Percentiles rank a stretch among this genome's conserved stretches.
These are phyloP conservation scores for Solanum hybrid DNA, from an alignment of 305 asterid species.

Conservation along the genomic window DNA sequence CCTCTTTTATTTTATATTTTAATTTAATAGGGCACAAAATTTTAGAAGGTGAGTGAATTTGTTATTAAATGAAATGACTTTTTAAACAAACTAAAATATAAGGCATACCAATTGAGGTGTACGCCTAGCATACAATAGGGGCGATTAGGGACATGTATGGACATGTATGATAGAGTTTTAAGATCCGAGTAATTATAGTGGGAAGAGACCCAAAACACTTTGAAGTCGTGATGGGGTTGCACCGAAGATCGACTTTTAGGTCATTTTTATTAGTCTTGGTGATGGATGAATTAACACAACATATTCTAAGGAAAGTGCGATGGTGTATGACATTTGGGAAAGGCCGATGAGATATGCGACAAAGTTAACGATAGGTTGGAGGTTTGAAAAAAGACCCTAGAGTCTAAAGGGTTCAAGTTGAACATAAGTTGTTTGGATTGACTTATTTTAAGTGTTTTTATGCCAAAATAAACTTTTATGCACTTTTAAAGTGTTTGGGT, in stretches of 20 bases:
- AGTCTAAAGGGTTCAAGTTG: neutral
- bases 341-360: neutral
- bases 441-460: neutral
- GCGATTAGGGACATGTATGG: neutral
- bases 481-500: neutral
- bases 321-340: neutral
- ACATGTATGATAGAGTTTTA: neutral
- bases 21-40: neutral
- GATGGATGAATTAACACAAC: neutral
- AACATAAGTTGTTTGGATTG: too few relatives aligned
- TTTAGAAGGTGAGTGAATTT: neutral
- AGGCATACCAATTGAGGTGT: neutral
- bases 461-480: neutral
- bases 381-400: neutral
- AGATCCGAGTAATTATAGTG: neutral
- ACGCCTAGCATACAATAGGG: neutral
- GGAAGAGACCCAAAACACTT: neutral
- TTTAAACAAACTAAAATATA: neutral
- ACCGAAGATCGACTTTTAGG: neutral
- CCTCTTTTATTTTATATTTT: neutral
- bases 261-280: neutral
- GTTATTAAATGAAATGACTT: neutral
- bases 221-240: neutral
- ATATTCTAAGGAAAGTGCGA: neutral
- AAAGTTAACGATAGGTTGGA: neutral